Conservation (phyloP, 805 yeast genomes). For the Cyberlindnera petersonii region DNA sequence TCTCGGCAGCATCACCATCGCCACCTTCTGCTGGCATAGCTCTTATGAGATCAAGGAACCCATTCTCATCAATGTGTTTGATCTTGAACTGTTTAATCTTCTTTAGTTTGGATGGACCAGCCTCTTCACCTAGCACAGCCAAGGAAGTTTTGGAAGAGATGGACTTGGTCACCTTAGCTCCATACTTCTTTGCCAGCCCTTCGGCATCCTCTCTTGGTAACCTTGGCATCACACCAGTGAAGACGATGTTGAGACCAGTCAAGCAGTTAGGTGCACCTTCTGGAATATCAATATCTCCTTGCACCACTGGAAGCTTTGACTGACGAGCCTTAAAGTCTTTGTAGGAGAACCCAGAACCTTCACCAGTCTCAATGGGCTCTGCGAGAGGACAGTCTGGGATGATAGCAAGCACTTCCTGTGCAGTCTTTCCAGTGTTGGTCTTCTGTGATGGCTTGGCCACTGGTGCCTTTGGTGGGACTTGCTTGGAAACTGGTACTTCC, state of each 20-base stretch:
- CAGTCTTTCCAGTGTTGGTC: conserved; percentile 32
- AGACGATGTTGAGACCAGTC: conserved; percentile 84
- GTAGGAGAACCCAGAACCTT: conserved; percentile 50
- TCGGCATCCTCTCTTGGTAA: conserved; percentile 76
- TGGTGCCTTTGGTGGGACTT: not conserved
- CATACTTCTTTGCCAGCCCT: conserved; percentile 74
- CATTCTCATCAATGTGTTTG: conserved; percentile 84
- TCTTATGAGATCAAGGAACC: conserved; percentile 67
- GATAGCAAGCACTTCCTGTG: conserved; percentile 51
- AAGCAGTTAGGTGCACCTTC: conserved; percentile 83
- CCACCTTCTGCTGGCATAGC: conserved; percentile 95
- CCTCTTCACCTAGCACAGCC: conserved; percentile 91
- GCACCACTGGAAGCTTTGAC: conserved; percentile 30
- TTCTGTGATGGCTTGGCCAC: conserved; percentile 5
- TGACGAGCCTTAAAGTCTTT: conserved; percentile 54
- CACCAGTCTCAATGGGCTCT: conserved; percentile 41
- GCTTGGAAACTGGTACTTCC: not conserved
- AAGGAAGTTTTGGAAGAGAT: conserved; percentile 81
- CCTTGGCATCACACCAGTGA: conserved; percentile 84
- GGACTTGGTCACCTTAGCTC: conserved; percentile 86
- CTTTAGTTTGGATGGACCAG: conserved; percentile 91
- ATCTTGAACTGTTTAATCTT: conserved; percentile 69
- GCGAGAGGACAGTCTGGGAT: conserved; percentile 75
- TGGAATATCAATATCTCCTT: conserved; percentile 54
- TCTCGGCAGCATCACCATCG: conserved; percentile 69